Evolutionary conservation across 225 moss, liverwort and hornwort genomes (phyloP).

Genomic region (Marchantia polymorpha): DNA sequence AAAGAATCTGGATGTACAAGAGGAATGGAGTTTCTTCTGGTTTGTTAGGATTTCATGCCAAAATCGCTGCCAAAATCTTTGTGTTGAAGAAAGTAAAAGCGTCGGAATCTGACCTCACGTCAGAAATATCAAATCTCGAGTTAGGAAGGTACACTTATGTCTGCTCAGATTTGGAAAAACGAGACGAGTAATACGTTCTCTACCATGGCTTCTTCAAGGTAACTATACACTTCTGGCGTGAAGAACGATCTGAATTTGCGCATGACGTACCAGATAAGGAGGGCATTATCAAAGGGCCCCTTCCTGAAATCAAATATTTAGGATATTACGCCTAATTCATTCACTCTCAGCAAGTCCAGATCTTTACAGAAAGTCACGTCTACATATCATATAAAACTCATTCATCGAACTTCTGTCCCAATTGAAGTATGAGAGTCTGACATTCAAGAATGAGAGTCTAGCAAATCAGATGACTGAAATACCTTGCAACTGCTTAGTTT

Average conservation of each 20-base stretch:
- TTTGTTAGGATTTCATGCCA: neutral
- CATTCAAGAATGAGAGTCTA: neutral
- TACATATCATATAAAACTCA: neutral
- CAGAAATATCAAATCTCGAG: neutral
- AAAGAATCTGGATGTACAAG: neutral
- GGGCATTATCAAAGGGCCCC: neutral
- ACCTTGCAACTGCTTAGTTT: neutral
- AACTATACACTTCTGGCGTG: neutral
- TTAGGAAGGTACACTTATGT: neutral
- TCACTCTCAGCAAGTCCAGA: neutral
- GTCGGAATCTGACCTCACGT: neutral
- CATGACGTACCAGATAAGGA: neutral
- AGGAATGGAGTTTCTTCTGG: neutral
- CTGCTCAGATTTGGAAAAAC: neutral
- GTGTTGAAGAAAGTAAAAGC: neutral
- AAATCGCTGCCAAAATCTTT: neutral
- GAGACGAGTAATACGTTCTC: neutral
- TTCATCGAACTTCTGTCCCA: neutral
- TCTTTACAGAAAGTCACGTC: neutral
- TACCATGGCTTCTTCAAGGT: conserved; percentile 5
- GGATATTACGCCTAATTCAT: neutral
- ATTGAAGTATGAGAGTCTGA: neutral
- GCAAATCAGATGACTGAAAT: neutral
- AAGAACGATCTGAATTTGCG: neutral
- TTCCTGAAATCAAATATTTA: neutral